Conservation (phyloP, 805 yeast genomes). For the Metschnikowia picachoensis region DNA sequence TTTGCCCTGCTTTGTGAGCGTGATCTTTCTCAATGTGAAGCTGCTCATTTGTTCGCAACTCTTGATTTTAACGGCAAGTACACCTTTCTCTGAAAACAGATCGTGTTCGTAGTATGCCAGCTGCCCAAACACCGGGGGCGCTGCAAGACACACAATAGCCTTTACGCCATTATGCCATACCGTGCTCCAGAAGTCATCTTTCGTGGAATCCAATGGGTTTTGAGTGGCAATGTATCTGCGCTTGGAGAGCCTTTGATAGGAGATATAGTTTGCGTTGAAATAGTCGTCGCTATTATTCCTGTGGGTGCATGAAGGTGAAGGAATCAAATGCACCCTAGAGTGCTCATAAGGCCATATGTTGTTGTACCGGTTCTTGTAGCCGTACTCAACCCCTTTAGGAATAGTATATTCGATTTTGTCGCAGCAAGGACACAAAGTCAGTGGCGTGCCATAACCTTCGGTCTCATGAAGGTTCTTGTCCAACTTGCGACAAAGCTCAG, state of each 20-base stretch:
- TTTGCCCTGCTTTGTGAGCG: constrained; percentile 10
- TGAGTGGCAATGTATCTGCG: constrained; percentile 44
- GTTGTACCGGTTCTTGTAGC: constrained; percentile 79
- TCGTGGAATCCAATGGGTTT: constrained; percentile 39
- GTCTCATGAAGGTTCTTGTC: constrained; percentile 10
- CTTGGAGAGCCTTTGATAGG: constrained; percentile 23
- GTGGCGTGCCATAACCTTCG: constrained; percentile 35
- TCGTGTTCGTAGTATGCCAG: constrained; percentile 19
- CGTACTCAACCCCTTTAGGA: constrained; percentile 70
- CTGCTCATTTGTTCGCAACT: constrained; percentile 9
- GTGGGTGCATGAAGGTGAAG: constrained; percentile 17
- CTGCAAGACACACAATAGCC: constrained; percentile 35
- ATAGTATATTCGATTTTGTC: constrained; percentile 36
- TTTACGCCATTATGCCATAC: constrained; percentile 33
- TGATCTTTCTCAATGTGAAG: constrained; percentile 17
- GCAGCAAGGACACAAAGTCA: constrained; percentile 40
- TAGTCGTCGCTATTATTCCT: constrained; percentile 32
- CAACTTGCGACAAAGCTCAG: constrained; percentile 6
- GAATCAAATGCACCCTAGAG: constrained; percentile 62
- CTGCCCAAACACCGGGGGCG: constrained; percentile 19
- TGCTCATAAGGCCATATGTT: constrained; percentile 87
- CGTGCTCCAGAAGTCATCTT: constrained; percentile 42
- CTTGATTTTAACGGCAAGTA: constrained; percentile 12
- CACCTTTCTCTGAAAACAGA: constrained; percentile 15
- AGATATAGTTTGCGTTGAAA: constrained; percentile 43